These are phyloP conservation scores for Gossypium mustelinum DNA, from an alignment of 345 rosid species.

Conservation along the genomic window DNA sequence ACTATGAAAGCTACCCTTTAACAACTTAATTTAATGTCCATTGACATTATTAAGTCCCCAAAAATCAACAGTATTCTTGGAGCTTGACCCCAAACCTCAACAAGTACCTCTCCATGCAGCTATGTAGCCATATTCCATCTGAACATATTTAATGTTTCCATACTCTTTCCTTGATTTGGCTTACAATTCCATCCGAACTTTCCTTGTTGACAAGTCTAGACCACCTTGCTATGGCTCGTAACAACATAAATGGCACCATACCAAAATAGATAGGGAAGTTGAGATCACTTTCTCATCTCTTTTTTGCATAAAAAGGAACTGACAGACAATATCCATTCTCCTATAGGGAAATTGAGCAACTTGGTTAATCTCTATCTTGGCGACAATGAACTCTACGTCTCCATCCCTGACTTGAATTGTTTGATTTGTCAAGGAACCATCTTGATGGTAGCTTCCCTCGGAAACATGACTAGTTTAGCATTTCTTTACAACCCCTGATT, in stretches of 20 bases:
- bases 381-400: neutral
- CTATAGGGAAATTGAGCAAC: neutral
- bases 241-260: neutral
- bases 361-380: neutral
- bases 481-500: no score
- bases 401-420: neutral
- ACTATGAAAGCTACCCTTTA: neutral
- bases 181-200: conserved; percentile 15
- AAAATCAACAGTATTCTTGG: neutral
- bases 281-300: neutral
- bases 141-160: neutral
- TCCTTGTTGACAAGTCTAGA: conserved; percentile 6
- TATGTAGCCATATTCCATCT: neutral
- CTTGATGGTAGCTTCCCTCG: neutral
- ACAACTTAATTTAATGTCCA: neutral
- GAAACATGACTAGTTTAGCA: neutral
- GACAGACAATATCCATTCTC: conserved; percentile 13
- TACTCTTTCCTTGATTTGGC: conserved; percentile 1
- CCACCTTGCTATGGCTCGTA: no score
- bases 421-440: no score
- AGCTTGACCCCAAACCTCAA: neutral
- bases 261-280: neutral
- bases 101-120: neutral
- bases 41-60: neutral
- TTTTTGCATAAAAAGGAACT: neutral